Evolutionary conservation across 306 rosid genomes (phyloP).

Genomic region (Cercis canadensis): DNA sequence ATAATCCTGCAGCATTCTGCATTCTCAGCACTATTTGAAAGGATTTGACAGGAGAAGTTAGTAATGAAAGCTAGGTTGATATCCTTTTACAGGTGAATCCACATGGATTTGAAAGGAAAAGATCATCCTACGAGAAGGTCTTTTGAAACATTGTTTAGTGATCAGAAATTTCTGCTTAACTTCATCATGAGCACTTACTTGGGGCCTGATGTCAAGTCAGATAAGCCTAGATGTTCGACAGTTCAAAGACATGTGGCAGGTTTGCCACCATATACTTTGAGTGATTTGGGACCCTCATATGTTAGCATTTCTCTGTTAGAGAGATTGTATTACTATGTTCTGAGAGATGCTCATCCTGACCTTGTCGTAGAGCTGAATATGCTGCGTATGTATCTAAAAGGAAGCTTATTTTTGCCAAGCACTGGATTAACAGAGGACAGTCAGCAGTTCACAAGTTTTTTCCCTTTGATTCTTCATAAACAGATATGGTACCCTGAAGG

Average conservation of each 20-base stretch:
- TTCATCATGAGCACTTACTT: conserved; percentile 62
- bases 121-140: conserved; percentile 27
- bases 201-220: conserved; percentile 71
- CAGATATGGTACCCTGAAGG: conserved; percentile 75
- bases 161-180: conserved; percentile 57
- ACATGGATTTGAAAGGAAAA: conserved; percentile 51
- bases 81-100: conserved; percentile 25
- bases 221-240: conserved; percentile 48
- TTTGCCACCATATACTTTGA: conserved; percentile 40
- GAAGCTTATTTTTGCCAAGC: conserved; percentile 42
- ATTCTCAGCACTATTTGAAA: background rate
- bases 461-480: conserved; percentile 65
- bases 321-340: conserved; percentile 61
- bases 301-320: conserved; percentile 61
- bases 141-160: conserved; percentile 26
- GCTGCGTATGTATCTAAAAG: conserved; percentile 67
- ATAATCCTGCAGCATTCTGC: background rate
- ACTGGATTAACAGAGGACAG: conserved; percentile 34
- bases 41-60: background rate
- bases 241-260: conserved; percentile 48
- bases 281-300: conserved; percentile 68
- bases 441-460: conserved; percentile 61
- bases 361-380: conserved; percentile 39
- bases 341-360: conserved; percentile 48
- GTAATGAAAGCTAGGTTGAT: background rate